Evolutionary conservation across 73 alveolate species (phyloP).

Genomic region (Stentor coeruleus): DNA sequence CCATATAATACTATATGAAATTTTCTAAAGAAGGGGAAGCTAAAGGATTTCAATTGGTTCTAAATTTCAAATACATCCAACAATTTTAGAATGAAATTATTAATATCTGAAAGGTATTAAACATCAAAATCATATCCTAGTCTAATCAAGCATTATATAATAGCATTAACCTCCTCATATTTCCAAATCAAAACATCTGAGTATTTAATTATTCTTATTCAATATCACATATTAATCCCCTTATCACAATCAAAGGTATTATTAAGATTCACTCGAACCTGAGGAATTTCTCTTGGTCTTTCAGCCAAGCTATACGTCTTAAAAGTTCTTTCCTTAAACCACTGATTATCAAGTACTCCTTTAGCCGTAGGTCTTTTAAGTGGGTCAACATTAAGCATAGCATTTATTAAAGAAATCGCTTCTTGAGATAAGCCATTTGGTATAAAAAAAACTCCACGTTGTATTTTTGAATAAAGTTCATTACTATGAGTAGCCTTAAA

Average conservation of each 20-base stretch:
- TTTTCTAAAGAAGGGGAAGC: too few species aligned
- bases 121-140: too few species aligned
- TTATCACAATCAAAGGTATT: not conserved
- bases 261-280: not conserved
- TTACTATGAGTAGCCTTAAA: constrained; percentile 59
- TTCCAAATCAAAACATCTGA: too few species aligned
- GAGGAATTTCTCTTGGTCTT: not conserved
- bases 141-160: too few species aligned
- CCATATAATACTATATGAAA: too few species aligned
- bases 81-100: too few species aligned
- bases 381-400: constrained; percentile 40
- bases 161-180: too few species aligned
- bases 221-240: not conserved
- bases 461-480: constrained; percentile 37
- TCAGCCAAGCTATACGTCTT: not conserved
- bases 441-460: constrained; percentile 37
- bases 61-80: too few species aligned
- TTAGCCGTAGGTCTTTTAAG: constrained; percentile 39
- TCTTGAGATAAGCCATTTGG: constrained; percentile 41
- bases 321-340: constrained; percentile 24
- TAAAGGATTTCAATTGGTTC: too few species aligned
- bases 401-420: constrained; percentile 31
- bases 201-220: too few species aligned
- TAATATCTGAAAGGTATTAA: too few species aligned
- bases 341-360: constrained; percentile 28